Base-by-base conservation (phyloP, 805 yeast species). In the Zygotorulaspora danielsina region DNA sequence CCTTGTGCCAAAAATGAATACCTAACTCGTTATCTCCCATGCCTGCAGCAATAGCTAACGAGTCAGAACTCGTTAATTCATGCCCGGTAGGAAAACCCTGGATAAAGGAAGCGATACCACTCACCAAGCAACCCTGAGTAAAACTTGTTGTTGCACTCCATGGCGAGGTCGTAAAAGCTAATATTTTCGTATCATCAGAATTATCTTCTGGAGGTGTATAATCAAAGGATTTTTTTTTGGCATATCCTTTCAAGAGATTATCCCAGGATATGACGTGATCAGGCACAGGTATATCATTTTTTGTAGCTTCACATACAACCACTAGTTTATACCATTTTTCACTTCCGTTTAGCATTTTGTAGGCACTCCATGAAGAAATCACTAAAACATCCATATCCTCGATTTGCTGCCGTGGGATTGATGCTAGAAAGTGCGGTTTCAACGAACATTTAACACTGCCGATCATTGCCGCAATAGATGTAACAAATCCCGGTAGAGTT, bases 121-220 rank as follows among this genome's bases (percentile, higher is more conserved):
- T 71, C 4, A 76, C 72, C 28, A 78, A 55, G 45, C 75, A 74
- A 41, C 71, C 63, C 40, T 77, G 81, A 4, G 76, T 70, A 49
- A 71, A 77, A 9, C 62, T 49, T 1, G 63, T 58, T 1, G 63
- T 51, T 8, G 49, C 48, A 11, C 53, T 45, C 24, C 36, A 40
- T 8, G 50, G 44, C 1, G 59, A 51, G 4, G 56, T 45, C 9
- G 46, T 49, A 17, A 61, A 44, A 10, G 55, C 50, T n/a, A 67
- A 55, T 5, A 60, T 31, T 8, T 70, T 69, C 21, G 58, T 52
- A 18, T 69, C 68, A 29, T 65, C 60, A 3, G 68, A 47, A 34
- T 54, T 47, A 51, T 66, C 61, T 32, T 45, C 43, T 13, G 57
- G 54, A 30, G 61, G 51, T 34, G 40, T 39, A 35, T 67, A 67